Base-by-base conservation (phyloP, 768 basidiomycete genomes). In the Tylopilus vinaceipallidus region DNA sequence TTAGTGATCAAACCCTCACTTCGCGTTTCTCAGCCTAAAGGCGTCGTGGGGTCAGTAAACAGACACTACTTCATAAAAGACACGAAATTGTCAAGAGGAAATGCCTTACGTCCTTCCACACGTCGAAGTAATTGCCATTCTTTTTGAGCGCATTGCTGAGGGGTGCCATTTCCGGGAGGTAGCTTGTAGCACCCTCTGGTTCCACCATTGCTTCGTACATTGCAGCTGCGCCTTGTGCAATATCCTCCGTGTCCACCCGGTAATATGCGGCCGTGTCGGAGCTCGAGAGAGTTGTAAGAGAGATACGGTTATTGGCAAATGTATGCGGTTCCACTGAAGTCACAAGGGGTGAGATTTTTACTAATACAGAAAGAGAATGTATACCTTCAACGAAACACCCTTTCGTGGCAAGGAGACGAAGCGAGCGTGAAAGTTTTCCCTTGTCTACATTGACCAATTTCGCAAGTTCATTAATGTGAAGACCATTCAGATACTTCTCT, bases 381-480 rank as follows among this genome's bases (percentile, higher is more conserved):
- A n/a, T n/a, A n/a, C 69, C 60, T 62, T 70, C 63, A 3, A 56
- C 1, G n/a, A n/a, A n/a, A n/a, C n/a, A n/a, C n/a, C n/a, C n/a
- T n/a, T n/a, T n/a, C n/a, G n/a, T n/a, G n/a, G 68, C 66, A 29
- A 70, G 67, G 7, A 59, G 49, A 33, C 68, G 64, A 22, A 70
- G 55, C 19, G 68, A 45, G 5, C 65, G 66, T 32, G 55, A 37
- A n/a, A 70, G 65, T 33, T 71, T 70, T 2, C 53, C 56, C 35
- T 54, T 54, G 36, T 67, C 63, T 27, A 68, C 19, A 14, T 34
- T 49, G 22, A 66, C 59, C 34, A 55, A 40, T 36, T 52, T 50
- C 16, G 63, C 41, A 16, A 70, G 60, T 40, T 67, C 59, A 2
- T 55, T 45, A 4, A 67, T 52, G 35, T 56, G 60, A 19, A 69